These are phyloP conservation scores for Penicillium sp. DNA, from an alignment of 2,329 filamentous ascomycete genomes.

Conservation along the genomic window DNA sequence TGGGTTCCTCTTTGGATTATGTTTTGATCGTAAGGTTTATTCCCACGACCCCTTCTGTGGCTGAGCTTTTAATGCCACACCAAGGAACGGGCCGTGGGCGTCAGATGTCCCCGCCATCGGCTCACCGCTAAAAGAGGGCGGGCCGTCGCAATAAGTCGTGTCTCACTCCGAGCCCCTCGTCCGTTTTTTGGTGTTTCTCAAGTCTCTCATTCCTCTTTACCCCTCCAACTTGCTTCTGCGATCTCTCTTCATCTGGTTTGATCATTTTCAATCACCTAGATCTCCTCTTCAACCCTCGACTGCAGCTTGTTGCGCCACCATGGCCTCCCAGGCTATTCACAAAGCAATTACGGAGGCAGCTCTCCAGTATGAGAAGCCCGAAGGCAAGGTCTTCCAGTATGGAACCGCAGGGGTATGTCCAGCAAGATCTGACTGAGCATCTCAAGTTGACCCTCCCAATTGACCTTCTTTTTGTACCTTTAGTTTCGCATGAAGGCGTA, in stretches of 20 bases:
- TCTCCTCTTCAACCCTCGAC: constrained; percentile 4
- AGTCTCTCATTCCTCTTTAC: constrained; percentile 6
- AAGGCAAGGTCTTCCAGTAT: constrained; percentile 51
- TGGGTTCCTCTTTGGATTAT: no score
- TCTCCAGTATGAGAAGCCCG: constrained; percentile 45
- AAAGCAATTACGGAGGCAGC: constrained; percentile 45
- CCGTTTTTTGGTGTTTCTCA: constrained; percentile 17
- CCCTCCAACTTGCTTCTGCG: background rate
- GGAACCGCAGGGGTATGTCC: constrained; percentile 55
- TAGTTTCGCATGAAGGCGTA: constrained; percentile 67
- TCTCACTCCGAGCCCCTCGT: constrained; percentile 20
- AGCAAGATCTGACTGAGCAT: background rate
- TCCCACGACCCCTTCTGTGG: constrained; percentile 9
- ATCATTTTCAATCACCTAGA: background rate
- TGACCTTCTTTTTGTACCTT: constrained; percentile 10
- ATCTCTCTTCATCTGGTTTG: constrained; percentile 2
- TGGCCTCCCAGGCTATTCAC: constrained; percentile 39
- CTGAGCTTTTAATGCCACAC: constrained; percentile 13
- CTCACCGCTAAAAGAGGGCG: constrained; percentile 16
- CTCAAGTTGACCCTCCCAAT: constrained; percentile 9
- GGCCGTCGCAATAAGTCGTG: constrained; percentile 22
- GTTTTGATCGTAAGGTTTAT: constrained; percentile 4
- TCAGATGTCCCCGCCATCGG: constrained; percentile 12
- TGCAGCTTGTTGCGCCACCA: constrained; percentile 26
- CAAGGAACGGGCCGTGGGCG: constrained; percentile 1